A percentile compares a stretch with the other conserved stretches of the same genome.
Conservation (phyloP, 192 early-diverging fungal species). For the Coemansia sp. region DNA sequence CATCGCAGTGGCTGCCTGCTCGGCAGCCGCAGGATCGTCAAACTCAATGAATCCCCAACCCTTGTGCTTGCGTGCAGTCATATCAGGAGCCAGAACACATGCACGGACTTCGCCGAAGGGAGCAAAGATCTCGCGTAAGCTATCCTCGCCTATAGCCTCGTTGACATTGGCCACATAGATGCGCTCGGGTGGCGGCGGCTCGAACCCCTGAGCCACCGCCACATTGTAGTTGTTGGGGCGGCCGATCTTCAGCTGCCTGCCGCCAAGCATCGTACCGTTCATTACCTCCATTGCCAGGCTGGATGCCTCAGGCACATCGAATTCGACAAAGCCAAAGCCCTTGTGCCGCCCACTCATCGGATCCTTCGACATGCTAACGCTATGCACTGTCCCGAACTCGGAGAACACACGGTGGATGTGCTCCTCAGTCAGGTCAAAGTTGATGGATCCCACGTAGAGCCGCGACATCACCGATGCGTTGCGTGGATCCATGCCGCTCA, state of each 20-base stretch:
- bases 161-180: constrained; percentile 88
- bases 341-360: constrained; percentile 76
- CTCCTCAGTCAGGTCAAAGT: constrained; percentile 81
- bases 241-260: constrained; percentile 78
- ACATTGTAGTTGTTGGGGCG: constrained; percentile 82
- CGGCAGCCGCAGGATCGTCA: constrained; percentile 60
- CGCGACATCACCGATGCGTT: constrained; percentile 56
- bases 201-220: constrained; percentile 59
- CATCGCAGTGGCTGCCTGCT: constrained; percentile 67
- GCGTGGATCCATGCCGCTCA: constrained; percentile 44
- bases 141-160: constrained; percentile 71
- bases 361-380: constrained; percentile 81
- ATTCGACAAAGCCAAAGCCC: constrained; percentile 89
- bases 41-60: constrained; percentile 89
- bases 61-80: constrained; percentile 68
- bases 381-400: constrained; percentile 77
- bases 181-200: constrained; percentile 64
- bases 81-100: constrained; percentile 73
- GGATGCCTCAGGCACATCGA: constrained; percentile 83
- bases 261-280: constrained; percentile 83
- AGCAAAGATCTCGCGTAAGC: constrained; percentile 77
- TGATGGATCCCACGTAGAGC: constrained; percentile 85
- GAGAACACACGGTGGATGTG: constrained; percentile 77
- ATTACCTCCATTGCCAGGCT: constrained; percentile 77
- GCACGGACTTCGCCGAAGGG: constrained; percentile 77